Base-by-base conservation (phyloP, 495 filamentous ascomycete genomes). In the Zalerion maritima region DNA sequence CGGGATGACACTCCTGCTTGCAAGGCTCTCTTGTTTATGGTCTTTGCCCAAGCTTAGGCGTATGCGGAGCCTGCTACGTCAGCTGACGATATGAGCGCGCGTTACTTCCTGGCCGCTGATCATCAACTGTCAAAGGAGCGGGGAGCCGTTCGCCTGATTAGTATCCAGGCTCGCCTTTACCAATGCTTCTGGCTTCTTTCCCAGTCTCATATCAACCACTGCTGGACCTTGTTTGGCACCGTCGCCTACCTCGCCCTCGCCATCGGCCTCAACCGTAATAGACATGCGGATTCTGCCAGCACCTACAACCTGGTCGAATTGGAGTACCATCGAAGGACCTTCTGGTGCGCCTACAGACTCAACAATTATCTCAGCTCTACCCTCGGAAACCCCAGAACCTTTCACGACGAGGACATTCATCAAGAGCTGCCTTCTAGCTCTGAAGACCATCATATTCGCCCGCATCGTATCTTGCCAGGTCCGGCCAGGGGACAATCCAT, bases 141-240 rank as follows among this genome's bases (percentile, higher is more conserved):
- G n/a, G 52, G 55, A 6, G 40, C 42, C 6, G 33, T 43, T 11
- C 27, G 36, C 10, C 29, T 59, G 9, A 37, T 45, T 5, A 55
- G 45, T 29, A 46, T 57, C 9, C 55, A 59, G 36, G 55, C 52
- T 6, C 44, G 52, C 6, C 32, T 59, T 5, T 41, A 43, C 10
- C 53, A 50, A 30, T 59, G 55, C 18, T 46, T 53, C 31, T 59
- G 51, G 31, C 43, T 59, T 13, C 38, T 59, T 6, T 35, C 45
- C 7, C 43, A 48, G 28, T 55, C 50, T 3, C 38, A 47, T 7
- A 47, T 55, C 18, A 55, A 59, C 25, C 52, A 59, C 24, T 53
- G 50, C 31, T 52, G 49, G 40, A 46, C 36, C 33, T 40, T 55
- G 14, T 55, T 59, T 28, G 55, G 57, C 1, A 62, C 54, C 2